Conservation (phyloP, 345 rosid species). For the Arabidopsis suecica region DNA sequence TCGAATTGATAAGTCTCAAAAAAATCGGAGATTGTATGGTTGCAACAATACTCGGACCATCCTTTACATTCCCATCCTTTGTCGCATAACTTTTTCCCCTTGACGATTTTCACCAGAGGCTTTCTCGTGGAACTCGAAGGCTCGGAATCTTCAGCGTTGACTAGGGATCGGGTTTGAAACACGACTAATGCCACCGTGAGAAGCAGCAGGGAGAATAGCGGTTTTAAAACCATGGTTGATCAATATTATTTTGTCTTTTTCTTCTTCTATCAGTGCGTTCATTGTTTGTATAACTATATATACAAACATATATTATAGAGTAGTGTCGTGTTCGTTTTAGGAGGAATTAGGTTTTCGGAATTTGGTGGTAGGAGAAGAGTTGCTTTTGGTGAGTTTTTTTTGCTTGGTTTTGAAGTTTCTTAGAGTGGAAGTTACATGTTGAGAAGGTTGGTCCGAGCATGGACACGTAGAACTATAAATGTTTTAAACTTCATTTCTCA, state of each 20-base stretch:
- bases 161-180: conserved; percentile 27
- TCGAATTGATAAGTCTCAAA: conserved; percentile 81
- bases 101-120: conserved; percentile 65
- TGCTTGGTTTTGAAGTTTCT: conserved; percentile 55
- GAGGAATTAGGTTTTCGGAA: conserved; percentile 52
- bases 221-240: conserved; percentile 51
- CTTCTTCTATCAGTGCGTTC: not conserved
- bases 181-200: conserved; percentile 31
- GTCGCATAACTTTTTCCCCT: conserved; percentile 70
- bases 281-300: conserved; percentile 14
- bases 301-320: not conserved
- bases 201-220: conserved; percentile 17
- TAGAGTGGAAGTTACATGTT: conserved; percentile 57
- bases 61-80: conserved; percentile 87
- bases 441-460: conserved; percentile 14
- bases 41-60: conserved; percentile 66
- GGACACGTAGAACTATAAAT: not conserved
- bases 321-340: conserved; percentile 48
- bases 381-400: conserved; percentile 36
- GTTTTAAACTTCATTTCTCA: not conserved
- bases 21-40: conserved; percentile 68
- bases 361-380: conserved; percentile 47
- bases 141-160: conserved; percentile 38
- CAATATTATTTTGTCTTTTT: not conserved
- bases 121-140: conserved; percentile 44